A percentile compares a stretch with the other conserved stretches of the same genome.
Conservation (phyloP, 2,329 filamentous ascomycete species). For the Huntiella omanensis region DNA sequence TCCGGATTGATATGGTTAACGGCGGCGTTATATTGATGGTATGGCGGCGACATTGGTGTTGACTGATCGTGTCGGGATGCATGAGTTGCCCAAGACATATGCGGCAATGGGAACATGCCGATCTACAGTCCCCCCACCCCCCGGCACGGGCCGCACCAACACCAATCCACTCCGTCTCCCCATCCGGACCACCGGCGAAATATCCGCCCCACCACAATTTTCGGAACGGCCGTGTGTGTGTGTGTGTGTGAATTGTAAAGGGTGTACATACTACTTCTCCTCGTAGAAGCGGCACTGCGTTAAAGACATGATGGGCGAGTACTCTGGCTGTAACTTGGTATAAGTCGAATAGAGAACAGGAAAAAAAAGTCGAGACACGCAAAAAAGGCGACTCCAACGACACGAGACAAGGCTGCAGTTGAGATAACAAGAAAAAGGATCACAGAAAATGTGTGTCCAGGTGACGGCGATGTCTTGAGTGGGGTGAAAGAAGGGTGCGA, state of each 20-base stretch:
- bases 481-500: slow-evolving; percentile 1
- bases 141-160: neutral
- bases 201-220: slow-evolving; percentile 23
- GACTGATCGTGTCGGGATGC: no score
- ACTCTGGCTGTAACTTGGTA: slow-evolving; percentile 19
- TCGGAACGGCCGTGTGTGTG: no score
- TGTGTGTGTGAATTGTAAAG: no score
- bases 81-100: no score
- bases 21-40: neutral
- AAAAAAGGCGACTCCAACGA: neutral
- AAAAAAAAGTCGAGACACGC: slow-evolving; percentile 3
- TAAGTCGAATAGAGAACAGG: neutral
- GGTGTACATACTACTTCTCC: slow-evolving; percentile 49
- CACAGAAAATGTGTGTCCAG: neutral
- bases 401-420: slow-evolving; percentile 6
- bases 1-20: neutral
- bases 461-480: neutral
- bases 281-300: slow-evolving; percentile 96
- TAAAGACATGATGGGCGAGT: slow-evolving; percentile 58
- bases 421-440: neutral
- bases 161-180: neutral
- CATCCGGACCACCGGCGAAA: neutral
- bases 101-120: no score
- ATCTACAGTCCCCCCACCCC: no score
- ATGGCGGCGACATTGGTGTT: no score